These are phyloP conservation scores for Sporothrix mexicana DNA, from an alignment of 2,329 filamentous ascomycete genomes.

Conservation along the genomic window DNA sequence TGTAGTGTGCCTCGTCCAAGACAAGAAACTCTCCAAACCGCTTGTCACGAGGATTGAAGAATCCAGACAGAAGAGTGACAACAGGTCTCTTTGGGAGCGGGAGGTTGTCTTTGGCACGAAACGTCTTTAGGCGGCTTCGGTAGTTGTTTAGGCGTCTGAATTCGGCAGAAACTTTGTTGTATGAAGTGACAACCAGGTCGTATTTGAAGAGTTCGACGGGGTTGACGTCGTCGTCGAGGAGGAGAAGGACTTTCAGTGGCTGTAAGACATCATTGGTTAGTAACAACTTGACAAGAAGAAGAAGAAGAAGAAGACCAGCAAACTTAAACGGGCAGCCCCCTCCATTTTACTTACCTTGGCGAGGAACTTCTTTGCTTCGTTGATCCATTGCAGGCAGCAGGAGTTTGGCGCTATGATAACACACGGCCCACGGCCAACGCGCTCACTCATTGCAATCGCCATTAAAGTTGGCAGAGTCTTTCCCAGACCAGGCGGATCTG, in stretches of 20 bases:
- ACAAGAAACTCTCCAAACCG: not conserved
- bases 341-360: not conserved
- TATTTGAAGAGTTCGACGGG: not conserved
- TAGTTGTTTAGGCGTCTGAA: not conserved
- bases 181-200: not conserved
- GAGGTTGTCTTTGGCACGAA: not conserved
- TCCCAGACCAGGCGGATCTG: not conserved
- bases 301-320: no score
- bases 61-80: not conserved
- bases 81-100: slow-evolving; percentile 1
- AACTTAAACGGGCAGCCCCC: no score
- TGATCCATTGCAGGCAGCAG: not conserved
- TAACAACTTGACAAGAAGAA: no score
- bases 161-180: not conserved
- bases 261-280: no score
- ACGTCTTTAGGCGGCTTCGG: not conserved
- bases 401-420: not conserved
- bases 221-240: not conserved
- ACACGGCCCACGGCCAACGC: not conserved
- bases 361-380: not conserved
- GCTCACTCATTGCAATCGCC: not conserved
- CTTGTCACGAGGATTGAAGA: not conserved
- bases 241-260: not conserved
- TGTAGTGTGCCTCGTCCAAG: not conserved
- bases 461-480: slow-evolving; percentile 1